phyloP scores from a whole-genome alignment of 1,284 basidiomycete species.

The Naganishia albida region DNA sequence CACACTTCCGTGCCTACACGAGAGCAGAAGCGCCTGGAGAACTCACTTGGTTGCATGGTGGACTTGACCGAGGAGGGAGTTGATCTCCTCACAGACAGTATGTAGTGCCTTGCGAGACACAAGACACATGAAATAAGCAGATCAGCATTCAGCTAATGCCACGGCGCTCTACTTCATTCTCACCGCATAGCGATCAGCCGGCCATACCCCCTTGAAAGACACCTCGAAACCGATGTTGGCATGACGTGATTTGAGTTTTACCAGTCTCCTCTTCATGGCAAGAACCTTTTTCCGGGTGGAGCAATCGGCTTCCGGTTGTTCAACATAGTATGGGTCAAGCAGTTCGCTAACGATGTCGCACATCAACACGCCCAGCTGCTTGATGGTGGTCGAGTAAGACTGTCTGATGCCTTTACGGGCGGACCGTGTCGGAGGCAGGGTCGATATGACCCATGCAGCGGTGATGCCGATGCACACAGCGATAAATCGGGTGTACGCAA shows the following conservation, averaged over 20 bases:
- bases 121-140: not conserved
- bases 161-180: conserved; percentile 1
- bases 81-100: conserved; percentile 46
- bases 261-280: conserved; percentile 33
- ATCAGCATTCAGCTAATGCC: too few relatives aligned
- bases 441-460: conserved; percentile 43
- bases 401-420: conserved; percentile 52
- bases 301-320: conserved; percentile 40
- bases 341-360: conserved; percentile 54
- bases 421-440: conserved; percentile 54
- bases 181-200: conserved; percentile 50
- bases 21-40: not conserved
- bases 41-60: conserved; percentile 50
- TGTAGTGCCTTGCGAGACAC: conserved; percentile 47
- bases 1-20: not conserved
- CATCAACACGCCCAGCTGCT: conserved; percentile 50
- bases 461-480: conserved; percentile 44
- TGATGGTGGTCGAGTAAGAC: conserved; percentile 53
- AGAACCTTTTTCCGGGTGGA: conserved; percentile 41
- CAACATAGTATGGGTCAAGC: conserved; percentile 44
- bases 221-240: conserved; percentile 51
- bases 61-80: conserved; percentile 50
- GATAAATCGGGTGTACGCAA: conserved; percentile 54
- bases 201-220: conserved; percentile 50
- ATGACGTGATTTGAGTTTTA: conserved; percentile 47